phyloP scores from a whole-genome alignment of 2,329 filamentous ascomycete genomes.

The Fusarium miscanthi region DNA sequence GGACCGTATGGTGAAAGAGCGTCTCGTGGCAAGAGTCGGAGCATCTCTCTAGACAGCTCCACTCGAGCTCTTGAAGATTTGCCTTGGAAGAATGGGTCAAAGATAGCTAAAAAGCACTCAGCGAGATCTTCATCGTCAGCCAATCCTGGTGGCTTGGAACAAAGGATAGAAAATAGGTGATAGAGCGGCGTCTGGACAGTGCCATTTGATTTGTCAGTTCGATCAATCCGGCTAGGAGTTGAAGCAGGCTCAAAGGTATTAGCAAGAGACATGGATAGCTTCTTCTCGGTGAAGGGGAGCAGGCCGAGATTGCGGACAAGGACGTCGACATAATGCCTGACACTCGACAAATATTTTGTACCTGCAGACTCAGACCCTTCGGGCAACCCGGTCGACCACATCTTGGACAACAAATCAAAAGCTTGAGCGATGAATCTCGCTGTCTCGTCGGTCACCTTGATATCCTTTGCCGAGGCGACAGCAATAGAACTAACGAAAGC shows the following conservation, averaged over 20 bases:
- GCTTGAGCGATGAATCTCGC: conserved; percentile 81
- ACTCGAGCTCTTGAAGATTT: conserved; percentile 57
- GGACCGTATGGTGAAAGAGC: conserved; percentile 59
- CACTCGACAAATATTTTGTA: conserved; percentile 65
- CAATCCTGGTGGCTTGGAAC: conserved; percentile 59
- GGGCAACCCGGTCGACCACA: conserved; percentile 65
- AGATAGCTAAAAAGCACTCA: conserved; percentile 61
- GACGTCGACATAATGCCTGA: conserved; percentile 61
- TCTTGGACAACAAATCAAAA: conserved; percentile 73
- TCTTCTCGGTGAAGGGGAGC: conserved; percentile 72
- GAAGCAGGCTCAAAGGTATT: conserved; percentile 71
- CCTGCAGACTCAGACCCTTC: conserved; percentile 59
- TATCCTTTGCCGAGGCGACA: conserved; percentile 81
- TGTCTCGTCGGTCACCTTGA: conserved; percentile 87
- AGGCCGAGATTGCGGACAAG: conserved; percentile 65
- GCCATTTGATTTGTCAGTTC: conserved; percentile 62
- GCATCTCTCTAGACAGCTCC: conserved; percentile 63
- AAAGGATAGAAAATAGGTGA: conserved; percentile 72
- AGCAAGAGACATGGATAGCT: conserved; percentile 60
- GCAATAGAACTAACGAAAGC: conserved; percentile 71
- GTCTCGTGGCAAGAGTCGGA: conserved; percentile 61
- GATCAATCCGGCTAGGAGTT: conserved; percentile 71
- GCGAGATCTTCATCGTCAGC: conserved; percentile 59
- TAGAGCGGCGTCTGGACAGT: conserved; percentile 70
- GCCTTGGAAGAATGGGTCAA: conserved; percentile 69